These are phyloP conservation scores for Chalaropsis ovoidea DNA, from an alignment of 2,329 filamentous ascomycete species.

Conservation along the genomic window DNA sequence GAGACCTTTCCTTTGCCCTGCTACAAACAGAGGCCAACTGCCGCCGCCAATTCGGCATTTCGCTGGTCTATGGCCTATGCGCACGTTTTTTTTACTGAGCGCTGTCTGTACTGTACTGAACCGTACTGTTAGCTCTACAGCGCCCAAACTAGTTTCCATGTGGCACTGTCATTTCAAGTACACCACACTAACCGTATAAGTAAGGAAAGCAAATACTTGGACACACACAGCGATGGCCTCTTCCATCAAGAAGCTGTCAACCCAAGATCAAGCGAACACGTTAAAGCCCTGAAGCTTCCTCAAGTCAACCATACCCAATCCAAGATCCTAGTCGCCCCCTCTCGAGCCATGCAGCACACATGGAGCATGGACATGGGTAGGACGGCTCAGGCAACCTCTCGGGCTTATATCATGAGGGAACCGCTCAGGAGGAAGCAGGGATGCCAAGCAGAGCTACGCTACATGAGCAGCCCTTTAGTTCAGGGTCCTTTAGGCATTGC, in stretches of 20 bases:
- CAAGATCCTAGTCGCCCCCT: background rate
- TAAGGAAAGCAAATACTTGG: too few species aligned
- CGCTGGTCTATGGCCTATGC: background rate
- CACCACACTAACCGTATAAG: too few species aligned
- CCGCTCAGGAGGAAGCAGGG: slow-evolving; percentile 2
- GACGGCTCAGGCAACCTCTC: slow-evolving; percentile 2
- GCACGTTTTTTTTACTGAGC: too few species aligned
- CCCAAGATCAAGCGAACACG: background rate
- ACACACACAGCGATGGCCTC: background rate
- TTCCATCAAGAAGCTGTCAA: background rate
- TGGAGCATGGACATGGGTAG: slow-evolving; percentile 8
- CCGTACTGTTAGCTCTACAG: too few species aligned
- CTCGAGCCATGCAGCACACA: background rate
- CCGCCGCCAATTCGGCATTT: background rate
- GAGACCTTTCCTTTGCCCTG: background rate
- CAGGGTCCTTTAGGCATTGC: slow-evolving; percentile 3
- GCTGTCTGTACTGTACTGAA: too few species aligned
- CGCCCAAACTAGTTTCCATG: too few species aligned
- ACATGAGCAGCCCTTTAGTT: background rate
- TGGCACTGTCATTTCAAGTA: too few species aligned
- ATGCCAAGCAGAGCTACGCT: background rate
- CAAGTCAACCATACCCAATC: too few species aligned
- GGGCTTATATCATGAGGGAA: background rate
- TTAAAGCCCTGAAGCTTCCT: background rate
- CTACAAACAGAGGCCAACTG: background rate